Evolutionary conservation across 495 filamentous ascomycete species (phyloP).

Genomic region (Rhizodiscina lignyota): DNA sequence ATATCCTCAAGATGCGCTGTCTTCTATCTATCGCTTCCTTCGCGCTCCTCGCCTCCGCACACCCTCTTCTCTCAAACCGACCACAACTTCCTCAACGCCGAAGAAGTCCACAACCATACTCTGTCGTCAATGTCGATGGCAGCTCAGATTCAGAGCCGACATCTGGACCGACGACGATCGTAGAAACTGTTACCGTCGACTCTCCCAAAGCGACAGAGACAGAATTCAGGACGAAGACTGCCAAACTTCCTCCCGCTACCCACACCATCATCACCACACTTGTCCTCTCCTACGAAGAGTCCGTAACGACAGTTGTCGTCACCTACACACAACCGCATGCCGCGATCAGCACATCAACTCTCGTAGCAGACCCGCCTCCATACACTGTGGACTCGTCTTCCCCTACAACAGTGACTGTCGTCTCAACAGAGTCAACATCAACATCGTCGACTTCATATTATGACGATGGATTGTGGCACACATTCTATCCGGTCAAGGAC

Average conservation of each 20-base stretch:
- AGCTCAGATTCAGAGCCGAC: constrained; percentile 7
- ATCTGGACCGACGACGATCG: constrained; percentile 1
- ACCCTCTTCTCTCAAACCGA: neutral
- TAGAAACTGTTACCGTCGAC: constrained; percentile 1
- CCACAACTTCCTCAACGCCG: constrained; percentile 6
- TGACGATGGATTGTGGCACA: constrained; percentile 14
- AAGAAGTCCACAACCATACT: constrained; percentile 9
- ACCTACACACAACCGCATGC: constrained; percentile 3
- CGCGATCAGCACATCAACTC: too few species aligned
- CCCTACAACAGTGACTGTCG: neutral
- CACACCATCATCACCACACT: neutral
- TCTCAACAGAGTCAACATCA: neutral
- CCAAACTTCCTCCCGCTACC: constrained; percentile 3
- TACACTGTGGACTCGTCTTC: neutral
- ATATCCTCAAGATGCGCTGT: neutral
- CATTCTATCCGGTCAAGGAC: constrained; percentile 9
- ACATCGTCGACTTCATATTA: constrained; percentile 7
- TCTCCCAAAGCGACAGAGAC: neutral
- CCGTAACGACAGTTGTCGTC: constrained; percentile 6
- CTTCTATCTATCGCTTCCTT: neutral
- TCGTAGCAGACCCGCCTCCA: neutral
- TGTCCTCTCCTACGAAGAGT: neutral
- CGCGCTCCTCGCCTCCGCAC: neutral
- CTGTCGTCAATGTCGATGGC: constrained; percentile 14
- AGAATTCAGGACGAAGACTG: neutral